phyloP scores from a whole-genome alignment of 2,329 filamentous ascomycete species.

The Microsporum ferrugineum region DNA sequence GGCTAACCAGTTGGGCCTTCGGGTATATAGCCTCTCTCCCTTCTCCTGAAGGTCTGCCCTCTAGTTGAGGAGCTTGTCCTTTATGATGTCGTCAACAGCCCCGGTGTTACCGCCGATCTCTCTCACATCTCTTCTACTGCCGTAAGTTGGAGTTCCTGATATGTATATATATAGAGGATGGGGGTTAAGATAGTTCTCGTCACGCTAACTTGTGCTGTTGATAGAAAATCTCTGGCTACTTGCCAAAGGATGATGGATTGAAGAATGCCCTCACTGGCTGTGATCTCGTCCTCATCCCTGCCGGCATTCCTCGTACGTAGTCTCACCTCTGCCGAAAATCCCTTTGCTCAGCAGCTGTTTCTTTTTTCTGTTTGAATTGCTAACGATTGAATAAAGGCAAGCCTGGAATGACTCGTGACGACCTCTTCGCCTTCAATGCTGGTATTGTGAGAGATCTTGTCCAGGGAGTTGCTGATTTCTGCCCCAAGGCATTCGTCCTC shows the following conservation, averaged over 20 bases:
- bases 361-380: background rate
- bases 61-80: conserved; percentile 85
- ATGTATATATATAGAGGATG: background rate
- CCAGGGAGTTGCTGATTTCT: conserved; percentile 73
- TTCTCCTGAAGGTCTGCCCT: conserved; percentile 84
- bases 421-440: conserved; percentile 99
- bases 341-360: background rate
- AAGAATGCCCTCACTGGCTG: conserved; percentile 83
- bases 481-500: conserved; percentile 86
- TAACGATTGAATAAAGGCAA: conserved; percentile 53
- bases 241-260: conserved; percentile 73
- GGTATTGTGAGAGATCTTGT: conserved; percentile 92
- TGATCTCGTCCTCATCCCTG: conserved; percentile 93
- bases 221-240: conserved; percentile 75
- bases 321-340: background rate
- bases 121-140: conserved; percentile 93
- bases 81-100: conserved; percentile 99
- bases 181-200: too few relatives aligned
- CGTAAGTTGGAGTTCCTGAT: conserved; percentile 40
- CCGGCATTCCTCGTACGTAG: conserved; percentile 84
- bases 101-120: conserved; percentile 88
- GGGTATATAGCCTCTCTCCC: conserved; percentile 66
- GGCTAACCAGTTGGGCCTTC: background rate
- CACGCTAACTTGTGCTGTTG: background rate
- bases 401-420: conserved; percentile 98